These are phyloP conservation scores for Pyrenochaeta sp. DNA, from an alignment of 2,329 filamentous ascomycete genomes.

Conservation along the genomic window DNA sequence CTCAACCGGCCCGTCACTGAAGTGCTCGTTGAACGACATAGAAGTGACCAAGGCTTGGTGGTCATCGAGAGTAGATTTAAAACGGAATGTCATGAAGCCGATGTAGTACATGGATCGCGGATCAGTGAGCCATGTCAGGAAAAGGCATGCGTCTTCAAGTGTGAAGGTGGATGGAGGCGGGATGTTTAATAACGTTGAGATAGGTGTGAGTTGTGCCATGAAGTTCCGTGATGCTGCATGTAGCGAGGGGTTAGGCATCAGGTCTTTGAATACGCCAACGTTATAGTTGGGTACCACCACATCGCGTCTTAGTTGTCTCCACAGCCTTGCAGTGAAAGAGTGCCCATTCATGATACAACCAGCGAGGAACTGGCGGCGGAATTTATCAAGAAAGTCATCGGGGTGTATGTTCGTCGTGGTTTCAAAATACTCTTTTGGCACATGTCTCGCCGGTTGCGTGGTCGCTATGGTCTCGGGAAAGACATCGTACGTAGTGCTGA, in stretches of 20 bases:
- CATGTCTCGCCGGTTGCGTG: neutral
- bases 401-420: neutral
- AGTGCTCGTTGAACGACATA: conserved; percentile 13
- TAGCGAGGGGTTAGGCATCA: conserved; percentile 10
- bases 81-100: neutral
- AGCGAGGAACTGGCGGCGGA: conserved; percentile 20
- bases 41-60: conserved; percentile 7
- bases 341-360: conserved; percentile 18
- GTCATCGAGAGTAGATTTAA: conserved; percentile 8
- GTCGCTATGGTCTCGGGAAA: neutral
- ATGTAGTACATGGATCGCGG: conserved; percentile 26
- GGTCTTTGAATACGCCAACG: conserved; percentile 8
- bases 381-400: conserved; percentile 8
- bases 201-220: conserved; percentile 8
- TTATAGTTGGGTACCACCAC: conserved; percentile 23
- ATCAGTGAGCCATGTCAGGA: conserved; percentile 27
- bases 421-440: neutral
- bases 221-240: conserved; percentile 8
- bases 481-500: neutral
- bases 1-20: conserved; percentile 2
- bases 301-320: conserved; percentile 20
- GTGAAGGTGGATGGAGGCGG: conserved; percentile 1
- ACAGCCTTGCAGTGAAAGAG: conserved; percentile 17
- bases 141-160: conserved; percentile 18
- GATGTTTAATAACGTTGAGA: neutral